Percentiles rank a stretch among this genome's conserved stretches.
phyloP scores from a whole-genome alignment of 2,329 filamentous ascomycete species.

The Arthrinium puccinioides region DNA sequence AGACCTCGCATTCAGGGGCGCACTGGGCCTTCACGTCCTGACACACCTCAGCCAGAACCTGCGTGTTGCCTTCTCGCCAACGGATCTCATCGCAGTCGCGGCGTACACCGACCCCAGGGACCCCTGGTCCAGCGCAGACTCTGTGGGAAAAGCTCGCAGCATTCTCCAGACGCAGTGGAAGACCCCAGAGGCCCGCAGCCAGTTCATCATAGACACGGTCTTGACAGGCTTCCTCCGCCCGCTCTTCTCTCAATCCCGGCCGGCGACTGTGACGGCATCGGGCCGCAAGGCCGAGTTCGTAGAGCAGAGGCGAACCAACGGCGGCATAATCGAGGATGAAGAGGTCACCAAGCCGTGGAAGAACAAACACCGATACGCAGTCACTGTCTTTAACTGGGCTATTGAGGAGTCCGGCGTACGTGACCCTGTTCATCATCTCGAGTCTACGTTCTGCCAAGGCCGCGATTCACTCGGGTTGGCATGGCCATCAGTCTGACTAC shows the following conservation, averaged over 20 bases:
- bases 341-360: conserved; percentile 53
- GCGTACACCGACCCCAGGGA: conserved; percentile 18
- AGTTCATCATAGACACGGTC: conserved; percentile 46
- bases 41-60: conserved; percentile 12
- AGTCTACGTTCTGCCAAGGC: too few relatives aligned
- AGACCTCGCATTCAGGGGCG: conserved; percentile 7
- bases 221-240: conserved; percentile 59
- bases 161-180: conserved; percentile 11
- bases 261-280: conserved; percentile 44
- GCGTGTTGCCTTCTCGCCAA: conserved; percentile 5
- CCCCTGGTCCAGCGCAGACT: conserved; percentile 14
- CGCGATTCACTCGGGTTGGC: neutral
- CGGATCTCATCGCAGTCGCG: conserved; percentile 22
- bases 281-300: conserved; percentile 46
- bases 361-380: conserved; percentile 37
- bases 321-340: conserved; percentile 28
- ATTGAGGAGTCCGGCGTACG: conserved; percentile 28
- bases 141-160: conserved; percentile 6
- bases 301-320: conserved; percentile 24
- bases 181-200: neutral
- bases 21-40: conserved; percentile 17
- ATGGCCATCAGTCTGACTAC: neutral
- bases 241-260: conserved; percentile 53
- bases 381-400: conserved; percentile 56
- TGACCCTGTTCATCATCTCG: too few relatives aligned